Base-by-base conservation (phyloP, 768 basidiomycete genomes). In the Trametes meyenii region DNA sequence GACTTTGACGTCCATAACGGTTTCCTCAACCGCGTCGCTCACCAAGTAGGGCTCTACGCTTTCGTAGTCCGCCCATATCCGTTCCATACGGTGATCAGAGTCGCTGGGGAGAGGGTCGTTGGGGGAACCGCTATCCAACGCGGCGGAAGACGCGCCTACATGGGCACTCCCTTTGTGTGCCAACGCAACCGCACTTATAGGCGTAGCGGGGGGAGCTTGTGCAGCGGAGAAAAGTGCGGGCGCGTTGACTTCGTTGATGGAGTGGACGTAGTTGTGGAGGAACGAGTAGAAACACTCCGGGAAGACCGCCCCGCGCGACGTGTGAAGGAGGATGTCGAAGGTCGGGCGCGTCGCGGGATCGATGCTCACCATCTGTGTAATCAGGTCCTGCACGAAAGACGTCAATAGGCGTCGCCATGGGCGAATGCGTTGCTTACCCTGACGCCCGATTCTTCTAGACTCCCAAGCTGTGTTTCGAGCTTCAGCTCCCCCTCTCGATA, bases 261-360 rank as follows among this genome's bases (percentile, higher is more conserved):
- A 87, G 3, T 87, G 83, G 58, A 92, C 83, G 66, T 97, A 98
- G 67, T 90, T 91, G 71, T 96, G 91, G 11, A 98, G 81, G 76
- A 96, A 98, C 2, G 94, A 90, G 75, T 97, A 98, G 74, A 98
- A 98, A 33, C 85, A 86, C 68, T 96, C 94, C 0, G 96, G 95
- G 64, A 98, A 91, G 49, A 96, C 87, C 10, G 82, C 81, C 0
- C 87, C 91, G 46, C 93, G 83, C 3, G 87, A 89, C 1, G 79
- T 84, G 26, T 90, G 85, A 40, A 98, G 77, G 7, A 94, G 77
- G 2, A 81, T 82, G 68, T 92, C 90, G 72, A 96, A 98, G 0
- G 89, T 84, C 2, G 94, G 94, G 13, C 97, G 84, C 2, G 82
- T 77, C 0, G 78, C 65, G 0, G 96, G 89, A 62, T 96, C 87